Percentiles rank a stretch among this genome's conserved stretches.
These are phyloP conservation scores for Macroventuria anomochaeta DNA, from an alignment of 2,329 filamentous ascomycete genomes.

Conservation along the genomic window DNA sequence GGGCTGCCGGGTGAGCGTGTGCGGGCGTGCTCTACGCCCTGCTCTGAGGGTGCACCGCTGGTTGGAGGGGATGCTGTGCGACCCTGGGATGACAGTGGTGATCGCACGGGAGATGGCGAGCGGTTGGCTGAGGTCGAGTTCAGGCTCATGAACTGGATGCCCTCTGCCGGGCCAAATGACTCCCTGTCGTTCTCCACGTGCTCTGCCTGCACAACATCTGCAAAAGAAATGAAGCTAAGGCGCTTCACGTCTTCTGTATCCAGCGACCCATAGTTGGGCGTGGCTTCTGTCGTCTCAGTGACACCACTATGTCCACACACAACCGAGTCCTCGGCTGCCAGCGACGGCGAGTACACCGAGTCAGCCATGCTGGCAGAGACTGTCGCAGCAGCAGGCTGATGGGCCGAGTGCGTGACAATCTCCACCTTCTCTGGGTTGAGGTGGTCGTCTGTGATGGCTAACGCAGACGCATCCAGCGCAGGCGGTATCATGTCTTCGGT, in stretches of 20 bases:
- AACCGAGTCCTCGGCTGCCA: conserved; percentile 39
- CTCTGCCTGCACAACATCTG: conserved; percentile 89
- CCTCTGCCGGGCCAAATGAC: conserved; percentile 56
- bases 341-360: conserved; percentile 44
- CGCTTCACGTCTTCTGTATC: conserved; percentile 81
- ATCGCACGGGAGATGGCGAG: conserved; percentile 81
- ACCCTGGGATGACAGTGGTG: conserved; percentile 75
- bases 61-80: conserved; percentile 74
- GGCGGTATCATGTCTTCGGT: conserved; percentile 94
- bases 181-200: conserved; percentile 69
- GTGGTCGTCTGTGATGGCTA: conserved; percentile 86
- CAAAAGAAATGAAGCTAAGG: conserved; percentile 94
- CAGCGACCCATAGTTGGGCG: conserved; percentile 75
- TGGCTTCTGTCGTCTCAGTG: conserved; percentile 48
- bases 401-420: conserved; percentile 85
- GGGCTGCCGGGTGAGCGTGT: conserved; percentile 66
- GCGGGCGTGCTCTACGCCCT: conserved; percentile 73
- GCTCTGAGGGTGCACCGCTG: conserved; percentile 76
- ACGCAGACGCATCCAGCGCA: conserved; percentile 87
- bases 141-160: conserved; percentile 71
- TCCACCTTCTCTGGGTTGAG: conserved; percentile 89
- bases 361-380: conserved; percentile 55
- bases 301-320: conserved; percentile 24
- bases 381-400: conserved; percentile 77
- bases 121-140: conserved; percentile 65